Base-by-base conservation (phyloP, 257 asterid species). In the Linderniella brevidens region DNA sequence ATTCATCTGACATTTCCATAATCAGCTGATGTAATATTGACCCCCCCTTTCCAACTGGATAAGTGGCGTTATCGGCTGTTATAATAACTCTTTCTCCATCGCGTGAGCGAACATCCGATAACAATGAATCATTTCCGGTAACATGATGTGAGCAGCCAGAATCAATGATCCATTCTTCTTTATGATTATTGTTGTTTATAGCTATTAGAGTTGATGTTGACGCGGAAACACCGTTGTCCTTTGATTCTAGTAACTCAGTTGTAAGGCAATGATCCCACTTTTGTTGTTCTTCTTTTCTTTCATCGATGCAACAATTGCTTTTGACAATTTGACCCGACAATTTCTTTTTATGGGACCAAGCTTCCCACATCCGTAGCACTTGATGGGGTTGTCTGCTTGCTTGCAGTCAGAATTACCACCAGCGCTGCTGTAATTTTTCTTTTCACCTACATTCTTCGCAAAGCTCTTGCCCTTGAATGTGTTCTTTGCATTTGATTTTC, bases 191-290 rank as follows among this genome's bases (percentile, higher is more conserved):
- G 46, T 11, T 17, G 15, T 1, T 51, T 37, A 14, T 0, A 11
- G 29, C 11, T 5, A 14, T 11, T 16, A 7, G 32, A 11, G 43
- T 15, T 19, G 54, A n/a, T 15, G n/a, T 46, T 46, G 44, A 39
- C 5, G 18, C 11, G 5, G 54, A 35, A 14, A 0, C 11, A 6
- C 5, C 50, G 1, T 15, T 17, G 7, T 3, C 1, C 5, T 11
- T 5, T 8, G 11, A 4, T 5, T 46, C n/a, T 8, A 46, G 44
- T 11, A 11, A 20, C 46, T 32, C 36, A 51, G 20, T 13, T 14
- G 20, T 15, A 8, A 43, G 17, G 17, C 48, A 43, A 43, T 45
- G 32, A 0, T 64, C 49, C 66, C 63, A 59, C 1, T 58, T 45
- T 0, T 29, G 50, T 11, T 43, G 19, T 6, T 43, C 41, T 0